These are phyloP conservation scores for Rhododendron ferrugineum DNA, from an alignment of 148 eudicot genomes.

Conservation along the genomic window DNA sequence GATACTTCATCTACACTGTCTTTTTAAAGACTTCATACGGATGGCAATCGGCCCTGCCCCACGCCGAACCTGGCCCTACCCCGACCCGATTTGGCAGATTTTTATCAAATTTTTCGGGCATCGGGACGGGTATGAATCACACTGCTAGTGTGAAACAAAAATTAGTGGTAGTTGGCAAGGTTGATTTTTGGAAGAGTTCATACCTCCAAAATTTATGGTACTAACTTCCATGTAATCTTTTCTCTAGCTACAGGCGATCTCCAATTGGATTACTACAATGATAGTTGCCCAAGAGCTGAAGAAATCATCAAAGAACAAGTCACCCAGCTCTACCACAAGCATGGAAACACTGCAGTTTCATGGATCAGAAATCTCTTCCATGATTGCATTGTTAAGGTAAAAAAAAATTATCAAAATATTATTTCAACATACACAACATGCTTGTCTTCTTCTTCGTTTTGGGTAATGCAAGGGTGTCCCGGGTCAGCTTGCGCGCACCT, in stretches of 20 bases:
- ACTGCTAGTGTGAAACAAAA: too few relatives aligned
- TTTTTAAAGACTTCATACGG: too few relatives aligned
- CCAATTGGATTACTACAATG: constrained; percentile 46
- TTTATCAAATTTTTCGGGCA: too few relatives aligned
- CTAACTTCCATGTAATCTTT: not conserved
- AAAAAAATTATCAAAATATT: not conserved
- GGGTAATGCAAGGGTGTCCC: too few relatives aligned
- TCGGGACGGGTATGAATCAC: too few relatives aligned
- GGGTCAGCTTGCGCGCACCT: too few relatives aligned
- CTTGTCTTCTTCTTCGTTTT: not conserved
- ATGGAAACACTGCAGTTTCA: constrained; percentile 84
- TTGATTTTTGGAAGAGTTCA: not conserved
- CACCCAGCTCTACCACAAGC: constrained; percentile 40
- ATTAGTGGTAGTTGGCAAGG: not conserved
- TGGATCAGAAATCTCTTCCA: constrained; percentile 88
- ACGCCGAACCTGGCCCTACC: too few relatives aligned
- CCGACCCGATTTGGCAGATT: too few relatives aligned
- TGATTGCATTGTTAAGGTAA: constrained; percentile 80
- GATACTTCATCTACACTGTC: too few relatives aligned
- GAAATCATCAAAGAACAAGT: constrained; percentile 60
- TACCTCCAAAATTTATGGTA: not conserved
- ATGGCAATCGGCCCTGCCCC: too few relatives aligned
- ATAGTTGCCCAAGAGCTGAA: constrained; percentile 74
- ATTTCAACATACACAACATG: not conserved
- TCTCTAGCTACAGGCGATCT: constrained; percentile 34